Evolutionary conservation across 1,284 basidiomycete genomes (phyloP), one percentile per base, ranked within the genome.

Genomic region (Ganoderma sinense): DNA sequence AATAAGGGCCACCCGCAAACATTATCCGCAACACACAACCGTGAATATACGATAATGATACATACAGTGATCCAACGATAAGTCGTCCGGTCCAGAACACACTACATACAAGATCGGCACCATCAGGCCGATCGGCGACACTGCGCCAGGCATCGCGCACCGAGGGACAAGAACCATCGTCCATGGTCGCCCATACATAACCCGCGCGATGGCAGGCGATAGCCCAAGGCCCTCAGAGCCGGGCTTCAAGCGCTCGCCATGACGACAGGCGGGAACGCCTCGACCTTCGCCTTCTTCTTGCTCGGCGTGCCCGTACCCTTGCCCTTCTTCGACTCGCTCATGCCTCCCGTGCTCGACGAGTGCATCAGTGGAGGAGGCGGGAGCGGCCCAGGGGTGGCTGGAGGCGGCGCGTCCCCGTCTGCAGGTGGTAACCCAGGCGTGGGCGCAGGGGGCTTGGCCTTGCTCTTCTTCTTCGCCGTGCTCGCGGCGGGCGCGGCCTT

Each of bases 201-300:
- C n/a, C 3, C 33, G 33, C 33, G 33, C 33, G 33, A 33, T 33
- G 33, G 33, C 33, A 7, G 33, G 33, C 33, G 33, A 33, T 33
- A 33, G 33, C 33, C 7, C 33, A 7, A 33, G 7, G 33, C 33
- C 7, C 4, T 33, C n/a, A n/a, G n/a, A n/a, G n/a, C n/a, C n/a
- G n/a, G n/a, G n/a, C n/a, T 58, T 80, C 77, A 89, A 26, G 87
- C 87, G 75, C 85, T 89, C 53, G 88, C 87, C 65, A 85, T 81
- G 36, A 89, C 86, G 56, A 87, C 84, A 65, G 87, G 82, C 61
- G 86, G 87, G 20, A 87, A 77, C 41, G 75, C 71, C 65, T 78
- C 78, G 69, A 71, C 71, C 65, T 81, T 81, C 66, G 74, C 68
- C 68, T 78, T 78, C 78, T 80, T 78, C 78, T 80, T 79, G 63